A percentile compares a stretch with the other conserved stretches of the same genome.
Evolutionary conservation across 495 filamentous ascomycete species (phyloP).

Genomic region (Neurospora tetrasperma): DNA sequence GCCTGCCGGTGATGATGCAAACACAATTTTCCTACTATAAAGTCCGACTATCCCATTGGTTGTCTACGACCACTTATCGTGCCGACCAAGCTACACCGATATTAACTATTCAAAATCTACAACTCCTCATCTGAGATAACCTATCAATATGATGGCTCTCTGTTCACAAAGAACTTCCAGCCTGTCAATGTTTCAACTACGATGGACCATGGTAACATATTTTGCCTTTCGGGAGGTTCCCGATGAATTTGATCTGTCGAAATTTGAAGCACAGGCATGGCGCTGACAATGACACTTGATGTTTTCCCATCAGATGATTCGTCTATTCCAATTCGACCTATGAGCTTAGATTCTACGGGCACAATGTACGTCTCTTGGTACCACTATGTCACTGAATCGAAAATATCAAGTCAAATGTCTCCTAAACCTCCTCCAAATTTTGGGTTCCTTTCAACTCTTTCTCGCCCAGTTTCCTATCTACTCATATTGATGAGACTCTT

Average conservation of each 20-base stretch:
- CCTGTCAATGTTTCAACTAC: background rate
- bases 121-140: background rate
- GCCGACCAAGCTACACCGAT: background rate
- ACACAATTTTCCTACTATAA: background rate
- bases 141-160: background rate
- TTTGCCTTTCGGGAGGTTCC: background rate
- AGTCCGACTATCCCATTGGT: background rate
- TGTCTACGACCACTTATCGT: background rate
- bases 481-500: background rate
- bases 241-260: background rate
- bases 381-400: background rate
- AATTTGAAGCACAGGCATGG: background rate
- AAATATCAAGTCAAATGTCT: background rate
- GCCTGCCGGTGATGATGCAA: background rate
- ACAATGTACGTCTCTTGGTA: background rate
- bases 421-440: background rate
- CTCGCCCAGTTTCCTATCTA: background rate
- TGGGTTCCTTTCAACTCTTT: background rate
- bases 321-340: background rate
- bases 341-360: background rate
- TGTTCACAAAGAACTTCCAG: background rate
- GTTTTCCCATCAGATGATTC: background rate
- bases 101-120: background rate
- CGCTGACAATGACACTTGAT: background rate
- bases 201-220: background rate